phyloP scores from a whole-genome alignment of 2,329 filamentous ascomycete species.

The Chrysosporium queenslandicum region DNA sequence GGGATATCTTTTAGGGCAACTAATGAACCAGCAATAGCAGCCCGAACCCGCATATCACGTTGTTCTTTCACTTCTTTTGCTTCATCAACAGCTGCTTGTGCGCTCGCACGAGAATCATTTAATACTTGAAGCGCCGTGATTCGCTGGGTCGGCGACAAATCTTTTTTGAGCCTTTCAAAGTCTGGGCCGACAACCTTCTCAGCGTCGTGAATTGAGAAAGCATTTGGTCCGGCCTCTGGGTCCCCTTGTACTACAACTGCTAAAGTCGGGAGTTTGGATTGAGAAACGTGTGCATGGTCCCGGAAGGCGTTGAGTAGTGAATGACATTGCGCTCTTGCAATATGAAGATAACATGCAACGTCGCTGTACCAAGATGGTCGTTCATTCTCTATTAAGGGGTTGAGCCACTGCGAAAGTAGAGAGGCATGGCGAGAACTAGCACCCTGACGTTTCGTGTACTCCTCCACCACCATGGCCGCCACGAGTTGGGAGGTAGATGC shows the following conservation, averaged over 20 bases:
- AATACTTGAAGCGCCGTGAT: slow-evolving; percentile 73
- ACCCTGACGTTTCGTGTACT: slow-evolving; percentile 58
- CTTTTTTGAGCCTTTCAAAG: slow-evolving; percentile 78
- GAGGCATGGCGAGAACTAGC: slow-evolving; percentile 27
- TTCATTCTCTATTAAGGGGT: slow-evolving; percentile 68
- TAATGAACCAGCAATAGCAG: slow-evolving; percentile 75
- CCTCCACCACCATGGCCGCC: slow-evolving; percentile 73
- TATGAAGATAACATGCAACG: slow-evolving; percentile 78
- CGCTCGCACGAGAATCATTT: slow-evolving; percentile 62
- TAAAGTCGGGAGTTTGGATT: slow-evolving; percentile 63
- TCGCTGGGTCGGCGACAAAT: slow-evolving; percentile 77
- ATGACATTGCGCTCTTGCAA: slow-evolving; percentile 82
- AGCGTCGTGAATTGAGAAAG: slow-evolving; percentile 78
- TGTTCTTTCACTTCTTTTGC: slow-evolving; percentile 68
- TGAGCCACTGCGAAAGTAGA: slow-evolving; percentile 49
- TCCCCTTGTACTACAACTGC: slow-evolving; percentile 93
- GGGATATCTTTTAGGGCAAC: slow-evolving; percentile 80
- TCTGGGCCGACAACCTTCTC: slow-evolving; percentile 80
- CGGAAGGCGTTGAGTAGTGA: slow-evolving; percentile 84
- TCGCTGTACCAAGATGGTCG: slow-evolving; percentile 78
- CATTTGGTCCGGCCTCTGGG: slow-evolving; percentile 77
- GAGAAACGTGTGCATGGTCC: slow-evolving; percentile 73
- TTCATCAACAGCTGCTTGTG: slow-evolving; percentile 64
- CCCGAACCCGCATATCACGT: slow-evolving; percentile 75
- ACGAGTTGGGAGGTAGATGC: slow-evolving; percentile 81